Evolutionary conservation across 805 yeast species (phyloP).

Genomic region (Myxozyma vanderwaltii): DNA sequence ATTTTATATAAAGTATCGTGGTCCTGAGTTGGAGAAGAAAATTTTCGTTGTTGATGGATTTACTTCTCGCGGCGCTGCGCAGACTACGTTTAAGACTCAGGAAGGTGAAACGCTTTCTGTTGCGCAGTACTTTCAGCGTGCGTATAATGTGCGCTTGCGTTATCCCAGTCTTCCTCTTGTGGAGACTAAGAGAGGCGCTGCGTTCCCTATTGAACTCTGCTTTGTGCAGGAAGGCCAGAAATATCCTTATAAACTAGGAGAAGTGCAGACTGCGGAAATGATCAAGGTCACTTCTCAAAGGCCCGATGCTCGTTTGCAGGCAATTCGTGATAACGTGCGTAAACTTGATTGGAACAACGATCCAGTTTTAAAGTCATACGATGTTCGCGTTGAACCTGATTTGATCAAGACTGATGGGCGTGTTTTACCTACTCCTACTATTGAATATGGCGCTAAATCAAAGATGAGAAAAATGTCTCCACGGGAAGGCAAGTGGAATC

Average conservation of each 20-base stretch:
- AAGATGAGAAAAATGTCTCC: constrained; percentile 16
- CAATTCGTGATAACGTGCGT: constrained; percentile 39
- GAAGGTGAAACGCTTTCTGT: constrained; percentile 39
- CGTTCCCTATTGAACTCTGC: constrained; percentile 41
- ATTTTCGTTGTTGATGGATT: constrained; percentile 17
- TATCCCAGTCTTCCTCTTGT: constrained; percentile 40
- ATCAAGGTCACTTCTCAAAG: constrained; percentile 40
- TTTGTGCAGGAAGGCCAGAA: constrained; percentile 40
- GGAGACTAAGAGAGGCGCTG: constrained; percentile 26
- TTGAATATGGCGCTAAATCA: constrained; percentile 32
- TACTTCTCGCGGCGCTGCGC: constrained; percentile 27
- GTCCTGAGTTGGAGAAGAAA: constrained; percentile 23
- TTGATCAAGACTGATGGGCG: constrained; percentile 41
- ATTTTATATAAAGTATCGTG: constrained; percentile 20
- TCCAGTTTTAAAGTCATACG: constrained; percentile 24
- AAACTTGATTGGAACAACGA: constrained; percentile 22
- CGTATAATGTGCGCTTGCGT: constrained; percentile 37
- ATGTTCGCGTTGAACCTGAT: constrained; percentile 22
- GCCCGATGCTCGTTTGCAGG: constrained; percentile 40
- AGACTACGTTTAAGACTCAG: constrained; percentile 33
- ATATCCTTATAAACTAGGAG: constrained; percentile 40
- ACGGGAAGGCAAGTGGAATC: constrained; percentile 33
- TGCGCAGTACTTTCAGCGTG: constrained; percentile 37
- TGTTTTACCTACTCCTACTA: constrained; percentile 35
- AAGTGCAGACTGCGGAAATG: constrained; percentile 39